Evolutionary conservation across 2,329 filamentous ascomycete species (phyloP).

Genomic region (Cladophialophora psammophila): DNA sequence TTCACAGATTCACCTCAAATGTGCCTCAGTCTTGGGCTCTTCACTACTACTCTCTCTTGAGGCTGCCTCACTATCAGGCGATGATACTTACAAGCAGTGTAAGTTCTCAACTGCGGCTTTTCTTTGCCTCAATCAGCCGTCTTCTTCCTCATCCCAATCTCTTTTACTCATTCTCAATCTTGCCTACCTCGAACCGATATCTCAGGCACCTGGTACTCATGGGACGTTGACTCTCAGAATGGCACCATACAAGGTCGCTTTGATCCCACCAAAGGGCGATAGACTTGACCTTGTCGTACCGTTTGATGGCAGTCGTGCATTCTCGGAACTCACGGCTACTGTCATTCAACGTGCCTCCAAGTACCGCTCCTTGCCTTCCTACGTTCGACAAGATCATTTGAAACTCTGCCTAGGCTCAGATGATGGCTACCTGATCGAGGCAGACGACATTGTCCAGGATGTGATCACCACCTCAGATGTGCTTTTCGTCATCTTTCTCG

Average conservation of each 20-base stretch:
- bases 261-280: conserved; percentile 26
- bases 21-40: not conserved
- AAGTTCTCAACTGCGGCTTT: not conserved
- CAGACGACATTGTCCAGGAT: conserved; percentile 20
- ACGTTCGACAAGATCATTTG: conserved; percentile 18
- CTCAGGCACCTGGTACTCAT: not conserved
- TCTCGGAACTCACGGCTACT: conserved; percentile 9
- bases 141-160: not conserved
- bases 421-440: conserved; percentile 21
- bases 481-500: conserved; percentile 22
- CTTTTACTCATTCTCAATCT: not conserved
- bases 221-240: not conserved
- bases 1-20: not conserved
- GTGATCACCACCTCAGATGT: conserved; percentile 17
- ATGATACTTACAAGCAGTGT: not conserved
- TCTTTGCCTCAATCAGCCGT: not conserved
- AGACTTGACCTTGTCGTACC: conserved; percentile 23
- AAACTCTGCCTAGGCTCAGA: conserved; percentile 22
- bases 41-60: not conserved
- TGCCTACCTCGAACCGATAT: not conserved
- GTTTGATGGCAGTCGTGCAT: conserved; percentile 17
- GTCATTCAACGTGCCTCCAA: conserved; percentile 19
- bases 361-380: conserved; percentile 17
- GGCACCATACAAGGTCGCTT: conserved; percentile 23
- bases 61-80: not conserved